Conservation (phyloP, 805 yeast species). For the Kazachstania taianensis region DNA sequence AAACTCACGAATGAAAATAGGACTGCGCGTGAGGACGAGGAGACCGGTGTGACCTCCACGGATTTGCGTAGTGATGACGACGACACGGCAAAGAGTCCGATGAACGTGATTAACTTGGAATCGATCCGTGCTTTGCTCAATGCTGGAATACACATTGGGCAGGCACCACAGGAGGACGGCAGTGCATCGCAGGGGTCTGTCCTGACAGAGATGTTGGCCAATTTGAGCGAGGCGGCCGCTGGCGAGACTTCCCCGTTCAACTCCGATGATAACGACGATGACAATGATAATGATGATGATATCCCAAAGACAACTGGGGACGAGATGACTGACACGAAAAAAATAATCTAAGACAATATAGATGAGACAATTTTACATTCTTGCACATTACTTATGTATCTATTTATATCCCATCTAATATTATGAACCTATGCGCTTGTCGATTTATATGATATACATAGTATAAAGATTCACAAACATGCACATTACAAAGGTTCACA, state of each 20-base stretch:
- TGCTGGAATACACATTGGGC: slow-evolving; percentile 18
- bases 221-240: slow-evolving; percentile 32
- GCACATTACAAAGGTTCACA: too few relatives aligned
- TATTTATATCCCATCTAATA: too few relatives aligned
- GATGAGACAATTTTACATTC: too few relatives aligned
- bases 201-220: slow-evolving; percentile 51
- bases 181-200: slow-evolving; percentile 42
- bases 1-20: slow-evolving; percentile 12
- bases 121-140: slow-evolving; percentile 13
- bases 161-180: slow-evolving; percentile 25
- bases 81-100: neutral
- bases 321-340: too few relatives aligned
- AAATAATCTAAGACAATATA: too few relatives aligned
- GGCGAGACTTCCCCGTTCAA: slow-evolving; percentile 19
- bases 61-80: slow-evolving; percentile 10
- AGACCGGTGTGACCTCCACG: slow-evolving; percentile 18
- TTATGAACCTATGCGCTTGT: too few relatives aligned
- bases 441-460: too few relatives aligned
- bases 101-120: slow-evolving; percentile 7
- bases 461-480: too few relatives aligned
- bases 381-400: too few relatives aligned
- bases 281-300: slow-evolving; percentile 1
- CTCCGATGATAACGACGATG: slow-evolving; percentile 9
- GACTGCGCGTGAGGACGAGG: slow-evolving; percentile 5
- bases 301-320: neutral